A percentile compares a stretch with the other conserved stretches of the same genome.
These are phyloP conservation scores for Solanum microdontum DNA, from an alignment of 257 asterid species.

Conservation along the genomic window DNA sequence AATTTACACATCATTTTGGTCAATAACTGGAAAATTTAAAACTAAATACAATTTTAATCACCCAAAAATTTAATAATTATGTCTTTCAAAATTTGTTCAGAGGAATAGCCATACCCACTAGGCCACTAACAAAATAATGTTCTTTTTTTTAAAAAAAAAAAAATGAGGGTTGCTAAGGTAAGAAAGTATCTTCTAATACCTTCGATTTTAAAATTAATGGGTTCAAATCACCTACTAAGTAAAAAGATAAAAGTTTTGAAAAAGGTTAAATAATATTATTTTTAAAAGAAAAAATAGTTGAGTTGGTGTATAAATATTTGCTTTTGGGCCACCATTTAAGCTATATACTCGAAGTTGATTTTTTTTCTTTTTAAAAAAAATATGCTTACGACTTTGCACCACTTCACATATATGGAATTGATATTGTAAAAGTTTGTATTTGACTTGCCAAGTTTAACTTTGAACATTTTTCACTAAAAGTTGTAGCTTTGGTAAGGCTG, in stretches of 20 bases:
- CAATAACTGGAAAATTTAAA: not conserved
- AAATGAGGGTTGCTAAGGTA: too few species aligned
- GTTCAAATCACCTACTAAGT: too few species aligned
- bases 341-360: not conserved
- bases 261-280: not conserved
- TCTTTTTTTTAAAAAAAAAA: not conserved
- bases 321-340: not conserved
- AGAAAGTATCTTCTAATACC: not conserved
- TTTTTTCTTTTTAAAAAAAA: too few species aligned
- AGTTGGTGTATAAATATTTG: not conserved
- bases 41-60: not conserved
- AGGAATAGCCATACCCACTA: not conserved
- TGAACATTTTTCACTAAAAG: not conserved
- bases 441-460: not conserved
- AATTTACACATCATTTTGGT: not conserved
- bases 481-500: not conserved
- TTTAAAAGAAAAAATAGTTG: not conserved
- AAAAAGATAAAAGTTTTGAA: too few species aligned
- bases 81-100: not conserved
- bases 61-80: not conserved
- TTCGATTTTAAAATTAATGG: too few species aligned
- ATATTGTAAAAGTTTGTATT: not conserved
- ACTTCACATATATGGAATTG: not conserved
- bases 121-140: not conserved
- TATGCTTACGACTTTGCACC: not conserved